Evolutionary conservation across 208 protist genomes (phyloP).

Genomic region (Trichomonas gallinae): DNA sequence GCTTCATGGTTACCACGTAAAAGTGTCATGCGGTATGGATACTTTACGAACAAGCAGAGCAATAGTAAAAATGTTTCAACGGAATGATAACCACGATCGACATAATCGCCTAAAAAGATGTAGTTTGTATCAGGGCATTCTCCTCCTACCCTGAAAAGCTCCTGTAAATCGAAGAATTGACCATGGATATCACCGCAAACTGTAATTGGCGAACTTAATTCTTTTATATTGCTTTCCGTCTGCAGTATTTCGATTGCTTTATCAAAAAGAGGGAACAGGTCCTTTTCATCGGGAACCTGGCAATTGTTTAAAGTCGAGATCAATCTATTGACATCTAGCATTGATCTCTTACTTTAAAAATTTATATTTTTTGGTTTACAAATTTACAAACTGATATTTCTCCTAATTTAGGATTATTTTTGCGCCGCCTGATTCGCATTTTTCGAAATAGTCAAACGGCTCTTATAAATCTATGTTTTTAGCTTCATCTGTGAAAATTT

Average conservation of each 20-base stretch:
- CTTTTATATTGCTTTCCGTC: background rate
- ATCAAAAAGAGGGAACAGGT: background rate
- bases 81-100: slow-evolving; percentile 33
- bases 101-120: slow-evolving; percentile 68
- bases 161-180: slow-evolving; percentile 55
- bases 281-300: background rate
- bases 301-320: background rate
- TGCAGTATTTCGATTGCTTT: background rate
- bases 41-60: slow-evolving; percentile 61
- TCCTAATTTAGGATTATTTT: no score
- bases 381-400: no score
- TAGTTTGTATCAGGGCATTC: slow-evolving; percentile 87
- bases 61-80: slow-evolving; percentile 77
- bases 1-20: slow-evolving; percentile 77
- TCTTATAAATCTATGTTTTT: no score
- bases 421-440: no score
- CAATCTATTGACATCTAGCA: background rate
- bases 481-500: no score
- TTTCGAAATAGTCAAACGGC: no score
- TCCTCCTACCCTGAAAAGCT: slow-evolving; percentile 58
- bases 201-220: background rate
- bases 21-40: slow-evolving; percentile 65
- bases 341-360: background rate
- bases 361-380: no score
- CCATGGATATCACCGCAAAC: slow-evolving; percentile 26